A percentile compares a stretch with the other conserved stretches of the same genome.
Evolutionary conservation across 2,329 filamentous ascomycete species (phyloP).

Genomic region (Raffaelea ambrosiae): DNA sequence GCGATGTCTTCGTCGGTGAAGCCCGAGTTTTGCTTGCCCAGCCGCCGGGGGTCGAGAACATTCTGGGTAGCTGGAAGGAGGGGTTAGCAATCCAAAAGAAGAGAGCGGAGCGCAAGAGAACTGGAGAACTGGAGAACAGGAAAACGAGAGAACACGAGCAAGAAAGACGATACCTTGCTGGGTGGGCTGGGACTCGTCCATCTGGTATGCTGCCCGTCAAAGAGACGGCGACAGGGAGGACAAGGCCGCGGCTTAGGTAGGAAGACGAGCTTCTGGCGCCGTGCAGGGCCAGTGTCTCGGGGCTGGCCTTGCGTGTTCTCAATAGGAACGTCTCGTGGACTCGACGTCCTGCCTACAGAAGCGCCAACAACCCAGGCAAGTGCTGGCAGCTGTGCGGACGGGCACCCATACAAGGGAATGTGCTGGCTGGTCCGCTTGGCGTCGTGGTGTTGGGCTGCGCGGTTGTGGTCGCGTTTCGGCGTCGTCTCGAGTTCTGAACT

Average conservation of each 20-base stretch:
- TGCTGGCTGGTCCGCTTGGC: no score
- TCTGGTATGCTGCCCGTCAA: neutral
- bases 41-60: conserved; percentile 69
- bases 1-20: conserved; percentile 74
- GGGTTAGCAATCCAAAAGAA: conserved; percentile 1
- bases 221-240: no score
- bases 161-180: conserved; percentile 9
- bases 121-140: neutral
- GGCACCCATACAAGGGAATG: no score
- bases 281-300: no score
- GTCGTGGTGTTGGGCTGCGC: no score
- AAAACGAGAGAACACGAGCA: neutral
- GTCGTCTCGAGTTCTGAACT: neutral
- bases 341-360: no score
- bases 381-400: no score
- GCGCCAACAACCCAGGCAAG: no score
- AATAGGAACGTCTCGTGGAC: no score
- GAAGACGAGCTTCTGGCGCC: no score
- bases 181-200: conserved; percentile 13
- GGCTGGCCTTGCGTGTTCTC: no score
- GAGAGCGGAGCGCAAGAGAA: neutral
- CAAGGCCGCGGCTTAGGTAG: no score
- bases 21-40: conserved; percentile 73
- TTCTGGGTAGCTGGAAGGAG: conserved; percentile 57
- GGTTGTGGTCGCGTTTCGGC: neutral